phyloP scores from a whole-genome alignment of 805 yeast genomes.

The Ogataea nitratoaversa region DNA sequence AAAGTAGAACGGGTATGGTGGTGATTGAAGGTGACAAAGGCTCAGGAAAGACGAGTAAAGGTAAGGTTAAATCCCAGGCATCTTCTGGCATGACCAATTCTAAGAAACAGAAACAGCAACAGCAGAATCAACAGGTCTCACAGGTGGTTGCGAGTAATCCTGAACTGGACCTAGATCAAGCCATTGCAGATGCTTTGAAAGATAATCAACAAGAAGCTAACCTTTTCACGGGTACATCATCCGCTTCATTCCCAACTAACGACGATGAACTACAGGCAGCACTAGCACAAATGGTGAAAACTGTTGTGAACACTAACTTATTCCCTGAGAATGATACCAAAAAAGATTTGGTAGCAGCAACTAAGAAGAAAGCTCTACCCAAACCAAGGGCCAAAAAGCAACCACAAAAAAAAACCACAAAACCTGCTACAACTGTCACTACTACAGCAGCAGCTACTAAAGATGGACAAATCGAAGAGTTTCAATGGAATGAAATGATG shows the following conservation, averaged over 20 bases:
- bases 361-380: slow-evolving; percentile 2
- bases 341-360: neutral
- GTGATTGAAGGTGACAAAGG: slow-evolving; percentile 7
- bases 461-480: slow-evolving; percentile 45
- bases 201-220: neutral
- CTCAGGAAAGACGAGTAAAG: too few relatives aligned
- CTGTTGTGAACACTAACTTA: slow-evolving; percentile 40
- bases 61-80: neutral
- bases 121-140: neutral
- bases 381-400: slow-evolving; percentile 1
- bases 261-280: slow-evolving; percentile 47
- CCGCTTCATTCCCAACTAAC: slow-evolving; percentile 6
- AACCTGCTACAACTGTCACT: slow-evolving; percentile 1
- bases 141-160: slow-evolving; percentile 3
- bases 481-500: slow-evolving; percentile 63
- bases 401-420: slow-evolving; percentile 4
- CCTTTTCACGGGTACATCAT: neutral
- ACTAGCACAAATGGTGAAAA: slow-evolving; percentile 51
- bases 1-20: too few relatives aligned
- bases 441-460: neutral
- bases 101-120: slow-evolving; percentile 5
- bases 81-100: neutral
- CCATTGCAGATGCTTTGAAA: slow-evolving; percentile 18
- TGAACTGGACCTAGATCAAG: slow-evolving; percentile 16
- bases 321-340: slow-evolving; percentile 6